Evolutionary conservation across 108 stramenopile species (phyloP), one percentile per base, ranked within the genome.

Genomic region (Skeletonema marinoi): DNA sequence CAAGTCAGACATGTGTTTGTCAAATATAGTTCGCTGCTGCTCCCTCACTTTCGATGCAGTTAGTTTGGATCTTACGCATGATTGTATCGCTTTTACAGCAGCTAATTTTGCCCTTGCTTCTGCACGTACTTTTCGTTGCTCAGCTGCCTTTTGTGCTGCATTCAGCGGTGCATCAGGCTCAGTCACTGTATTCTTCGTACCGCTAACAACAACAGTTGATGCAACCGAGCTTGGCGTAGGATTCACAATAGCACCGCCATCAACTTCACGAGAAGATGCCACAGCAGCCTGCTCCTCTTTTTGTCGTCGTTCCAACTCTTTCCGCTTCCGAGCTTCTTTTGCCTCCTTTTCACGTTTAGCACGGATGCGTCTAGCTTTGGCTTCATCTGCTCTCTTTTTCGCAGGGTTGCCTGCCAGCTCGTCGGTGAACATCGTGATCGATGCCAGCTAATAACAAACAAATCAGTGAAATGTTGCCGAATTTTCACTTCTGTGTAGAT

Each of bases 371-470:
- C 91, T 83, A 44, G 71, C 73, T 71, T 77, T 78, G 68, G 89
- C 88, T 35, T 90, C 91, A 36, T 91, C 90, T 65, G 90, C 90
- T 11, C 90, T 69, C 67, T 91, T 89, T 51, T 84, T 87, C 39
- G 74, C 85, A 6, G 91, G 81, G 65, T 92, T 94, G 0, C 89
- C 88, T 64, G 85, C 71, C 35, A 92, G 63, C 59, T 94, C 93
- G 50, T 94, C 93, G 3, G 93, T 75, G 82, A 94, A 94, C 93
- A 94, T 94, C 11, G 39, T 39, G n/a, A 39, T 39, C 38, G 38
- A 39, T 41, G 12, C 39, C 39, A 41, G 10, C 11, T 1, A 12
- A 12, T 25, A 36, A 8, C 36, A 36, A n/a, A n/a, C n/a, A n/a
- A n/a, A 36, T 36, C 36, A 36, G 6, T 36, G 36, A 36, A 5